phyloP scores from a whole-genome alignment of 2,329 filamentous ascomycete species.

The Colletotrichum tofieldiae region DNA sequence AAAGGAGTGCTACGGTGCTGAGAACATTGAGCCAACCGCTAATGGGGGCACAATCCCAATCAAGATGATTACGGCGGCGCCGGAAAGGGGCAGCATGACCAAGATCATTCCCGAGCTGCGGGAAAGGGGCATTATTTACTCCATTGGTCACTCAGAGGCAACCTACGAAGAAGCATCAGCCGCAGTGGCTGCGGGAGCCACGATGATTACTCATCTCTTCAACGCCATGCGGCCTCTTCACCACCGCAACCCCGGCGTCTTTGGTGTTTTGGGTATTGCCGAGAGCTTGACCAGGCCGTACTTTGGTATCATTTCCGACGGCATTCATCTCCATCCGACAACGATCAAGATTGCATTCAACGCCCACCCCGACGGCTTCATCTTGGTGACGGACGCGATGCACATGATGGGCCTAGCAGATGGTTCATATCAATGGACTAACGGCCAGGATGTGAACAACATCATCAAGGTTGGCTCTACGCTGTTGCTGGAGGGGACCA shows the following conservation, averaged over 20 bases:
- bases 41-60: conserved; percentile 62
- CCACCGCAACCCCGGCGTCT: conserved; percentile 92
- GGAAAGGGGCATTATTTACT: conserved; percentile 79
- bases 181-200: conserved; percentile 82
- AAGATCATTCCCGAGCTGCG: conserved; percentile 77
- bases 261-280: conserved; percentile 83
- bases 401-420: conserved; percentile 87
- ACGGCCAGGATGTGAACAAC: conserved; percentile 71
- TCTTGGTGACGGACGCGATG: conserved; percentile 95
- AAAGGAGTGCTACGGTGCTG: conserved; percentile 79
- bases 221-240: conserved; percentile 94
- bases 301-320: conserved; percentile 92
- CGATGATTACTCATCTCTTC: conserved; percentile 94
- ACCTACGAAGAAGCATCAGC: conserved; percentile 85
- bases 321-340: conserved; percentile 90
- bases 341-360: conserved; percentile 92
- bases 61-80: conserved; percentile 89
- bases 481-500: conserved; percentile 83
- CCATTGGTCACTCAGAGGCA: conserved; percentile 89
- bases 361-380: conserved; percentile 86
- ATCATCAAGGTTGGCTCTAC: conserved; percentile 81
- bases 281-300: conserved; percentile 76
- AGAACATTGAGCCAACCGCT: conserved; percentile 70
- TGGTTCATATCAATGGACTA: conserved; percentile 89
- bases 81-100: conserved; percentile 82